These are phyloP conservation scores for Physocladia obscura DNA, from an alignment of 192 early-diverging fungal species.

Conservation along the genomic window DNA sequence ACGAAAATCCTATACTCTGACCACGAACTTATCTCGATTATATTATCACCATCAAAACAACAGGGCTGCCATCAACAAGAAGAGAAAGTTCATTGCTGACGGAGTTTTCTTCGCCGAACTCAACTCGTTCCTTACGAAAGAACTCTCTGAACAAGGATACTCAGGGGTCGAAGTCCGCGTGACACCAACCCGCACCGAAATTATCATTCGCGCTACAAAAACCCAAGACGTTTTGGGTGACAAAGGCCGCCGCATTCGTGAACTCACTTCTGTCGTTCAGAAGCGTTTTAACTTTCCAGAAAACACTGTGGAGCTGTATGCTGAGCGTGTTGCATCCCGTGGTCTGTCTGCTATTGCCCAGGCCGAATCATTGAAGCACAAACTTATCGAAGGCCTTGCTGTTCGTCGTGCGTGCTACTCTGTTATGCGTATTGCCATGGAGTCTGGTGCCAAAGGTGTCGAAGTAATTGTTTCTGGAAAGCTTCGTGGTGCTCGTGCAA, in stretches of 20 bases:
- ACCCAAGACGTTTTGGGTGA: constrained; percentile 97
- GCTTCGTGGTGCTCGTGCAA: constrained; percentile 99
- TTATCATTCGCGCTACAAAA: constrained; percentile 98
- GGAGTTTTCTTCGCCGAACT: constrained; percentile 99
- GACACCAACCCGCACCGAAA: constrained; percentile 97
- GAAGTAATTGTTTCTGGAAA: constrained; percentile 99
- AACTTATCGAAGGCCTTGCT: constrained; percentile 93
- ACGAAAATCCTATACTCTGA: too few relatives aligned
- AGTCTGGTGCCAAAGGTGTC: constrained; percentile 98
- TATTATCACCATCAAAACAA: too few relatives aligned
- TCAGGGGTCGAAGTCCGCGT: constrained; percentile 99
- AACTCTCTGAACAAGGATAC: constrained; percentile 97
- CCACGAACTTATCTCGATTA: too few relatives aligned
- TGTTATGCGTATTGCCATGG: constrained; percentile 98
- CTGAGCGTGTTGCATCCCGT: constrained; percentile 94
- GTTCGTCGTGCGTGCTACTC: constrained; percentile 98
- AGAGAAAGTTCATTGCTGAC: constrained; percentile 93
- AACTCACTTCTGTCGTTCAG: constrained; percentile 96
- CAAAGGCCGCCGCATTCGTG: constrained; percentile 97
- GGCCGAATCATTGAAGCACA: constrained; percentile 97
- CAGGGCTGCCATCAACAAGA: constrained; percentile 35
- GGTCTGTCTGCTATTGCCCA: constrained; percentile 98
- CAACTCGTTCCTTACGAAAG: constrained; percentile 98
- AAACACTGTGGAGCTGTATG: constrained; percentile 97
- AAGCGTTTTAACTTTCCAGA: constrained; percentile 99